Percentiles rank a stretch among this genome's conserved stretches.
Evolutionary conservation across 805 yeast genomes (phyloP).

Genomic region (Candida anglica): DNA sequence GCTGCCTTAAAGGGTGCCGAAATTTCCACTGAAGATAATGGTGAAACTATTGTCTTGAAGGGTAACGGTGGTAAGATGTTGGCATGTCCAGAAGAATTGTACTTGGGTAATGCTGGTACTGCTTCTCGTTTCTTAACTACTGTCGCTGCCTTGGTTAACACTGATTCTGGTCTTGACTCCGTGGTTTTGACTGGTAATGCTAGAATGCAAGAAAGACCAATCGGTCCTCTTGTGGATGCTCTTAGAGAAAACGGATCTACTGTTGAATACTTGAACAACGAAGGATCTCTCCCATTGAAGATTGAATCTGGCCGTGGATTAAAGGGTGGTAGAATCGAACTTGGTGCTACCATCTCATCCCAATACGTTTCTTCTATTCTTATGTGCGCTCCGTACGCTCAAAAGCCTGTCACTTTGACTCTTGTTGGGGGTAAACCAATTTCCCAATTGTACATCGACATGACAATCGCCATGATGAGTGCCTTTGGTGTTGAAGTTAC

Average conservation of each 20-base stretch:
- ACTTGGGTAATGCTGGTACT: slow-evolving; percentile 96
- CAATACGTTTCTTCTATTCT: slow-evolving; percentile 94
- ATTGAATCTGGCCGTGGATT: slow-evolving; percentile 68
- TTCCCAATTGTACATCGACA: slow-evolving; percentile 91
- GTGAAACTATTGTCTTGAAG: slow-evolving; percentile 79
- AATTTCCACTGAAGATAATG: slow-evolving; percentile 79
- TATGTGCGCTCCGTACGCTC: slow-evolving; percentile 97
- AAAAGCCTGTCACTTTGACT: slow-evolving; percentile 78
- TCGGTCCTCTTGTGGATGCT: slow-evolving; percentile 94
- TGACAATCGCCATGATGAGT: slow-evolving; percentile 95
- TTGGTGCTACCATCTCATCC: slow-evolving; percentile 94
- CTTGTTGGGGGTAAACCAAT: slow-evolving; percentile 96
- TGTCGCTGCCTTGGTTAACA: slow-evolving; percentile 74
- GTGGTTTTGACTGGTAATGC: slow-evolving; percentile 87
- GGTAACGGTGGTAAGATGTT: slow-evolving; percentile 79
- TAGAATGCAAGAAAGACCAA: slow-evolving; percentile 96
- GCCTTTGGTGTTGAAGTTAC: slow-evolving; percentile 79
- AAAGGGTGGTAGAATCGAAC: slow-evolving; percentile 86
- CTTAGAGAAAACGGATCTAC: slow-evolving; percentile 73
- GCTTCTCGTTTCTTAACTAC: slow-evolving; percentile 94
- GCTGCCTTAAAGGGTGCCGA: slow-evolving; percentile 75
- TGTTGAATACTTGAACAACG: slow-evolving; percentile 64
- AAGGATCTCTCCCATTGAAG: slow-evolving; percentile 83
- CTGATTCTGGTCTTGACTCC: slow-evolving; percentile 29
- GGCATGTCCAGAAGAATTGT: slow-evolving; percentile 65